Base-by-base conservation (phyloP, 2,329 filamentous ascomycete species). In the Calonectria ilicicola region DNA sequence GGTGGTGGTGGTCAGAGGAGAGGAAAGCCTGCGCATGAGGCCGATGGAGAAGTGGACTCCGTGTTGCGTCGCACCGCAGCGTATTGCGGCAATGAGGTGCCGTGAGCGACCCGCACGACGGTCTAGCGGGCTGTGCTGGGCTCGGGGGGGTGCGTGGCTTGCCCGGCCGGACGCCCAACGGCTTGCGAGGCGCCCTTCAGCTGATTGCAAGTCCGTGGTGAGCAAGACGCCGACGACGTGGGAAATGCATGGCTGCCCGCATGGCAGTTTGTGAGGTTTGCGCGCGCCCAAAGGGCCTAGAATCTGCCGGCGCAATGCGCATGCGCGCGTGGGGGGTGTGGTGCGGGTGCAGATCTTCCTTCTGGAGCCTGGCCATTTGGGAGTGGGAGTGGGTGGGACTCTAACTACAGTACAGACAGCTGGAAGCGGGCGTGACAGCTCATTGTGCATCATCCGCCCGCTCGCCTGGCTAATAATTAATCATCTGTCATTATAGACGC, bases 341-440 rank as follows among this genome's bases (percentile, higher is more conserved):
- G 53, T 60, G 35, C 53, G 53, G 53, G 32, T 60, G 53, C 53
- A 60, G 53, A 60, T 60, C 53, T 40, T 60, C 53, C 53, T 60
- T 60, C 53, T 60, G 53, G 53, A 60, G 38, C 35, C 35, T 14
- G n/a, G n/a, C n/a, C n/a, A n/a, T n/a, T n/a, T n/a, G 19, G 49
- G 17, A 53, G n/a, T 6, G n/a, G 10, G 12, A 29, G 44, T 42
- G 47, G 29, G 44, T 49, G 47, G 44, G 32, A 40, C n/a, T 47
- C 47, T 35, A n/a, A n/a, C n/a, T n/a, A 32, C 23, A n/a, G n/a
- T 14, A 38, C 27, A 21, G 19, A 10, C 46, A 26, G 15, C 38
- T 19, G 21, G 26, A 67, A 35, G 49, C 58, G 66, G 47, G 21
- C 66, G 29, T 68, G 66, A 63, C 66, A 63, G 29, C 66, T 63